Evolutionary conservation across 148 eudicot genomes (phyloP).

Genomic region (Fallopia convolvulus): DNA sequence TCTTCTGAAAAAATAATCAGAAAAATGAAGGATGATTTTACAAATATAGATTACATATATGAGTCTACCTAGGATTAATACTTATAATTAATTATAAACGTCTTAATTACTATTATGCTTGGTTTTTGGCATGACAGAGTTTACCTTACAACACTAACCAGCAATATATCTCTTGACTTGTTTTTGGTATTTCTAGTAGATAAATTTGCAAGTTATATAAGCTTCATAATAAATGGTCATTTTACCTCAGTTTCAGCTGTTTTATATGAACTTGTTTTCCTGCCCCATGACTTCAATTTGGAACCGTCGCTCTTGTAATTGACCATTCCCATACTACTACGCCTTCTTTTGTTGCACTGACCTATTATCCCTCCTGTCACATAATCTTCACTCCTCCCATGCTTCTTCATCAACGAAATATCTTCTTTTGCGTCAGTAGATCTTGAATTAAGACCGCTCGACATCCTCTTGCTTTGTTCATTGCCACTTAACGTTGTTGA

Average conservation of each 20-base stretch:
- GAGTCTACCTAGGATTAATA: not conserved
- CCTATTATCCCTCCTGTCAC: not conserved
- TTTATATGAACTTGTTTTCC: not conserved
- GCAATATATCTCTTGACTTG: not conserved
- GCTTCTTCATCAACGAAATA: not conserved
- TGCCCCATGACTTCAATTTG: not conserved
- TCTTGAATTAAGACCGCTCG: not conserved
- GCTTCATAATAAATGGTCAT: not conserved
- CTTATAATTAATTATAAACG: not conserved
- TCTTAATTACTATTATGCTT: not conserved
- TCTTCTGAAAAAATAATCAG: not conserved
- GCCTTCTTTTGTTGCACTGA: not conserved
- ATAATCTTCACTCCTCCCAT: not conserved
- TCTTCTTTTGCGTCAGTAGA: not conserved
- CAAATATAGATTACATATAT: not conserved
- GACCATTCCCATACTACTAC: not conserved
- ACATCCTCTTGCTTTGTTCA: not conserved
- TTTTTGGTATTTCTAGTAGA: too few relatives aligned
- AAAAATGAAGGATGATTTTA: not conserved
- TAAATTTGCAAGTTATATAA: too few relatives aligned
- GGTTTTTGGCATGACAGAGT: not conserved
- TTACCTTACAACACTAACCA: not conserved
- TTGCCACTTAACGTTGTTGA: not conserved
- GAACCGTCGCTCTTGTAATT: not conserved
- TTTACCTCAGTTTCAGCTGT: not conserved